Base-by-base conservation (phyloP, 2,329 filamentous ascomycete genomes). In the Ophiostoma sp. region DNA sequence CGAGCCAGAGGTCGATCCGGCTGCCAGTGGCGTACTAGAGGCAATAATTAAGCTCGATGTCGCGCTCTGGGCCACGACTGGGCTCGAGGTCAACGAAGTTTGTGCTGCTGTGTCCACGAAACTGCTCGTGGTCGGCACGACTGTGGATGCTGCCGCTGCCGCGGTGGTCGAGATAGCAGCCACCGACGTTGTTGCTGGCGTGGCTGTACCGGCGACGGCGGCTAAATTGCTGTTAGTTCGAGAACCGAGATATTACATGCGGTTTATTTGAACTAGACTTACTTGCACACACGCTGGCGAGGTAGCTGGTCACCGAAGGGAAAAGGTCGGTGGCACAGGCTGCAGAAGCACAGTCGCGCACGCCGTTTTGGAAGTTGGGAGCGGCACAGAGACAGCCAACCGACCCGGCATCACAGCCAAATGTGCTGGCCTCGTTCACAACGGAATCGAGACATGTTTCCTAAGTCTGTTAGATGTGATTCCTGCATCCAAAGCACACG, bases 361-460 rank as follows among this genome's bases (percentile, higher is more conserved):
- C 66, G 4, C 73, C 73, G 39, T 70, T 72, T 17, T 67, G 66
- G 62, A 75, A 75, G 54, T 68, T 67, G 8, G 73, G 7, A 6
- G 69, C 68, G 33, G 52, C 68, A 27, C 74, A 75, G n/a, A 75
- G 73, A 64, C 74, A 75, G 64, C 68, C 67, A 1, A 67, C 57
- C 8, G 71, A 67, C 27, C 62, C 71, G 4, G 35, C 69, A 4
- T 62, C 15, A 35, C 74, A 75, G 3, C 72, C 72, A 48, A 74
- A 69, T 1, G 72, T 52, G 13, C 68, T 17, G 4, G 68, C 69
- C 41, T 73, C 52, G n/a, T 57, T 41, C 17, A 73, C 60, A 39
- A 74, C 27, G 17, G 11, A n/a, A 68, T 71, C 69, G 31, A 75
- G 67, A 62, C 74, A 75, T 44, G 73, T 73, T 75, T 75, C 48